phyloP scores from a whole-genome alignment of 2,329 filamentous ascomycete genomes.

The Fusarium circinatum region DNA sequence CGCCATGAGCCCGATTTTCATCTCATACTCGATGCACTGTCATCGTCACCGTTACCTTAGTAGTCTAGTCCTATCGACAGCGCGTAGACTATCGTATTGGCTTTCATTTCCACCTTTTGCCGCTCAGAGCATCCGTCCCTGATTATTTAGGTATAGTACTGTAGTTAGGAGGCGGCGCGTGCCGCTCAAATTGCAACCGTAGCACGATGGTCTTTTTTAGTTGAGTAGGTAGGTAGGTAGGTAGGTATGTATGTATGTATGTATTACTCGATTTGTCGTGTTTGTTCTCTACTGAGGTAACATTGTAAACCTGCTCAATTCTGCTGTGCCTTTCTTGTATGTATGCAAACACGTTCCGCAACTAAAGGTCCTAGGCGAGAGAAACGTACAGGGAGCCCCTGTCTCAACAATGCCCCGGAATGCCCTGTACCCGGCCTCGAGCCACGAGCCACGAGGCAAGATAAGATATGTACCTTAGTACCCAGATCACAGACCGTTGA shows the following conservation, averaged over 20 bases:
- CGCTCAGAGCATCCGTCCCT: background rate
- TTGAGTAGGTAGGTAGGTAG: background rate
- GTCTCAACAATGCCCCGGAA: constrained; percentile 27
- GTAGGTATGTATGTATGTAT: too few relatives aligned
- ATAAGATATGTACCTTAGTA: background rate
- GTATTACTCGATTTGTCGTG: background rate
- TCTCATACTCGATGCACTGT: background rate
- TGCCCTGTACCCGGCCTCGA: constrained; percentile 25
- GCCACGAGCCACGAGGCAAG: constrained; percentile 40
- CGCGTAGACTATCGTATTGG: background rate
- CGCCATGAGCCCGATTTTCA: constrained; percentile 2
- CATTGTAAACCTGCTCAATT: background rate
- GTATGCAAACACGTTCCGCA: background rate
- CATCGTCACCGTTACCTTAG: background rate
- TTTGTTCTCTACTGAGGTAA: background rate
- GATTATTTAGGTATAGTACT: background rate
- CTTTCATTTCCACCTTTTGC: background rate
- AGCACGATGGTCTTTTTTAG: constrained; percentile 2
- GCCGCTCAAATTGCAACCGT: constrained; percentile 1
- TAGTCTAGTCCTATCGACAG: background rate
- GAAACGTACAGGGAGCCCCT: constrained; percentile 24
- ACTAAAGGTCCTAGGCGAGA: background rate
- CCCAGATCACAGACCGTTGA: constrained; percentile 13
- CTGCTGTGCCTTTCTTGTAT: constrained; percentile 1
- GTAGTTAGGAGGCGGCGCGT: background rate